phyloP scores from a whole-genome alignment of 1,284 basidiomycete genomes.

The Microbotryum silenes-acaulis region DNA sequence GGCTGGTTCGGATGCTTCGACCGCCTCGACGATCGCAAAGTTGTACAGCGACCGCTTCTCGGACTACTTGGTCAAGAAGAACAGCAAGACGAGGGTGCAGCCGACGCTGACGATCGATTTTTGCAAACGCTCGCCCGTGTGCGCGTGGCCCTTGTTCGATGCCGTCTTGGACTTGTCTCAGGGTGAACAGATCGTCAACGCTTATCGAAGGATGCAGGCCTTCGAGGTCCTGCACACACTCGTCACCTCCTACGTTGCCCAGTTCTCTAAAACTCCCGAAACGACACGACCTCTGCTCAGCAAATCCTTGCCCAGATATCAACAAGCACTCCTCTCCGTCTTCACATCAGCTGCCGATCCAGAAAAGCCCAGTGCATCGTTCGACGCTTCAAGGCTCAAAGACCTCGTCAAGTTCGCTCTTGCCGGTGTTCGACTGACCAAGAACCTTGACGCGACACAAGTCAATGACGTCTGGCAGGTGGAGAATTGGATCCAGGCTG shows the following conservation, averaged over 20 bases:
- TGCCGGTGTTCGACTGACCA: slow-evolving; percentile 58
- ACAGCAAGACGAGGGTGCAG: slow-evolving; percentile 30
- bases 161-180: slow-evolving; percentile 10
- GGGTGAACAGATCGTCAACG: slow-evolving; percentile 51
- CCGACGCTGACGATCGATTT: slow-evolving; percentile 24
- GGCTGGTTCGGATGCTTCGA: slow-evolving; percentile 10
- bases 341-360: slow-evolving; percentile 51
- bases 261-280: neutral
- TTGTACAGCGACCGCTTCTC: slow-evolving; percentile 18
- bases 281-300: slow-evolving; percentile 31
- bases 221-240: slow-evolving; percentile 65
- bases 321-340: slow-evolving; percentile 48
- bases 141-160: slow-evolving; percentile 20
- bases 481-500: neutral
- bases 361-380: slow-evolving; percentile 38
- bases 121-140: slow-evolving; percentile 15
- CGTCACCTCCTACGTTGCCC: slow-evolving; percentile 40
- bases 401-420: slow-evolving; percentile 69
- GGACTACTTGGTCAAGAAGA: slow-evolving; percentile 29
- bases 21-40: slow-evolving; percentile 10
- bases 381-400: slow-evolving; percentile 65
- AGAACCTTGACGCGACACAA: slow-evolving; percentile 6
- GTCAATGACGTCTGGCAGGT: neutral
- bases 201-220: slow-evolving; percentile 65
- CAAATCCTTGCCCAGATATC: slow-evolving; percentile 52